Conservation (phyloP, 768 basidiomycete species). For the Tylopilus rubrobrunneus region DNA sequence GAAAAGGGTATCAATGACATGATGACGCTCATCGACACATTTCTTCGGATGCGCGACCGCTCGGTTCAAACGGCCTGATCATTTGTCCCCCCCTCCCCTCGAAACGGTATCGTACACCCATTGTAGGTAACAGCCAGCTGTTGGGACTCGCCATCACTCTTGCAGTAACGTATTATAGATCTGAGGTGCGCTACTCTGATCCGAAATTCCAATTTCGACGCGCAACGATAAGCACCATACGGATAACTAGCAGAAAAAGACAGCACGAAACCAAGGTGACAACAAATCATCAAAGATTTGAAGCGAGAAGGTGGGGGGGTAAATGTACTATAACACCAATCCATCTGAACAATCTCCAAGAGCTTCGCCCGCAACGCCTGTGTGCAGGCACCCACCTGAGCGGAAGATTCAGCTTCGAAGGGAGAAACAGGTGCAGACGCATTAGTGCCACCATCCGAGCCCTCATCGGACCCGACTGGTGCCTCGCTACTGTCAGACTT, state of each 20-base stretch:
- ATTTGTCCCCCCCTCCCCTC: too few relatives aligned
- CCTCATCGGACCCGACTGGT: too few relatives aligned
- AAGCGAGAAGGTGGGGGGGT: too few relatives aligned
- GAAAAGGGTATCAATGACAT: conserved; percentile 63
- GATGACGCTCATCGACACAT: conserved; percentile 64
- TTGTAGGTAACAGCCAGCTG: not conserved
- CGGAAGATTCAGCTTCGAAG: not conserved
- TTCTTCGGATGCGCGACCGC: conserved; percentile 29
- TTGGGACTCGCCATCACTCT: too few relatives aligned
- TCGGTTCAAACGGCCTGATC: conserved; percentile 1
- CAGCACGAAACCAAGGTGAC: too few relatives aligned
- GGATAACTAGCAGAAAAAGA: too few relatives aligned
- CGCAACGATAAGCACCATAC: too few relatives aligned
- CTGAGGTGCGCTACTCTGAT: not conserved
- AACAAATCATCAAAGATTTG: too few relatives aligned
- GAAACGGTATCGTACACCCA: not conserved
- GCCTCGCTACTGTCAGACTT: too few relatives aligned
- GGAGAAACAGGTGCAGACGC: not conserved
- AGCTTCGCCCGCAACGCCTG: not conserved
- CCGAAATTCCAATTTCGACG: not conserved
- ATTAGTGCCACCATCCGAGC: too few relatives aligned
- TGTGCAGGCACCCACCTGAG: not conserved
- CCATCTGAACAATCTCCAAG: not conserved
- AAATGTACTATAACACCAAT: too few relatives aligned
- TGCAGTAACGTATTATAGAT: too few relatives aligned